These are phyloP conservation scores for Naganishia onofrii DNA, from an alignment of 768 basidiomycete genomes.

Conservation along the genomic window DNA sequence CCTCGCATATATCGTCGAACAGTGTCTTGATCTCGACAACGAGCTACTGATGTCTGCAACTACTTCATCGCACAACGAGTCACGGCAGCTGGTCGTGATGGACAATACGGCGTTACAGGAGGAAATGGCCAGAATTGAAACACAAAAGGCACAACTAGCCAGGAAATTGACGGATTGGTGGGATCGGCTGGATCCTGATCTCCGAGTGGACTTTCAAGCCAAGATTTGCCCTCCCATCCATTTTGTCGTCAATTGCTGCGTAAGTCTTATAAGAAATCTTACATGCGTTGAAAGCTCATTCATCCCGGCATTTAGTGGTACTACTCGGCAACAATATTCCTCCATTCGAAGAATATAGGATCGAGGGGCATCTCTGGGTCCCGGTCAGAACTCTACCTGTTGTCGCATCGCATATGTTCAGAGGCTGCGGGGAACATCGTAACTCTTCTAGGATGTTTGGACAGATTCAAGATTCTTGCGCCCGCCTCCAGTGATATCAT, in stretches of 20 bases:
- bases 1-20: constrained; percentile 37
- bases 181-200: constrained; percentile 24
- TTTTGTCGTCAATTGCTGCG: constrained; percentile 38
- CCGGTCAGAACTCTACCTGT: constrained; percentile 25
- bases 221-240: constrained; percentile 37
- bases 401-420: constrained; percentile 35
- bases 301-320: constrained; percentile 37
- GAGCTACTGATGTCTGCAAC: not conserved
- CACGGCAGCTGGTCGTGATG: constrained; percentile 10
- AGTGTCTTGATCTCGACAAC: constrained; percentile 38
- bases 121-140: not conserved
- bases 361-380: constrained; percentile 12
- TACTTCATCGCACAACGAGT: not conserved
- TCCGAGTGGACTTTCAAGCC: constrained; percentile 28
- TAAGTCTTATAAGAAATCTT: constrained; percentile 27
- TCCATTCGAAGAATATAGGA: constrained; percentile 38
- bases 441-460: constrained; percentile 35
- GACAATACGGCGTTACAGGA: not conserved
- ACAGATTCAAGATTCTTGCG: constrained; percentile 33
- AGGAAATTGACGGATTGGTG: constrained; percentile 35
- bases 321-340: constrained; percentile 38
- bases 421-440: constrained; percentile 40
- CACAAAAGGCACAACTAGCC: constrained; percentile 25
- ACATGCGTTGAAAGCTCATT: not conserved
- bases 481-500: constrained; percentile 41